Percentiles rank a stretch among this genome's conserved stretches.
Conservation (phyloP, 2,329 filamentous ascomycete species). For the Sporothrix protearum region DNA sequence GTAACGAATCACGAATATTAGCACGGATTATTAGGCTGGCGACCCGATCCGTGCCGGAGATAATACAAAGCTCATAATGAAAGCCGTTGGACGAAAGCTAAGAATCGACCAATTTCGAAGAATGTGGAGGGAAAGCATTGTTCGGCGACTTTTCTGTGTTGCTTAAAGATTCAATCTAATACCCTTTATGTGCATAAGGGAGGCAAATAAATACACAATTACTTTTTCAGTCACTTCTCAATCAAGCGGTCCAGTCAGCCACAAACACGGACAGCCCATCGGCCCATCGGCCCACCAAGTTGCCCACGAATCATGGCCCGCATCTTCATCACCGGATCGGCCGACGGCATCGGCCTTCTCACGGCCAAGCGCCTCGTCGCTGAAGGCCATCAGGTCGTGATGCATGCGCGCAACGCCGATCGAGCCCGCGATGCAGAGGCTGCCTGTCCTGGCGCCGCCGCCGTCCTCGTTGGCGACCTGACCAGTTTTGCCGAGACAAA, state of each 20-base stretch:
- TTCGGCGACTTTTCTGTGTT: no score
- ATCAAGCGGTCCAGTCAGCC: no score
- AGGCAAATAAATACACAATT: no score
- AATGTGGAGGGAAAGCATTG: no score
- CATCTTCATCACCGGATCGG: constrained; percentile 52
- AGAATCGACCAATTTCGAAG: no score
- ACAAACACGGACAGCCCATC: no score
- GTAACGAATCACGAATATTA: no score
- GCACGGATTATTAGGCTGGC: neutral
- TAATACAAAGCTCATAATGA: neutral
- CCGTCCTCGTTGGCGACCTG: constrained; percentile 52
- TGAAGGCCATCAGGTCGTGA: constrained; percentile 52
- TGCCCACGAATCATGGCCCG: constrained; percentile 33
- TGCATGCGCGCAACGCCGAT: constrained; percentile 55
- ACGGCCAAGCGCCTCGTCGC: constrained; percentile 49
- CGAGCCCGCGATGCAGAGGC: constrained; percentile 48
- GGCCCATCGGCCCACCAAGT: no score
- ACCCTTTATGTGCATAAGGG: no score
- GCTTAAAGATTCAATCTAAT: no score
- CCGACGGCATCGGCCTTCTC: constrained; percentile 53
- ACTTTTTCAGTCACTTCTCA: no score
- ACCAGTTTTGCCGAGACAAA: constrained; percentile 50
- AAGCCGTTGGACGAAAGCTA: no score
- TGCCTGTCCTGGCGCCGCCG: constrained; percentile 49
- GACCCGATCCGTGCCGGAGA: neutral